phyloP scores from a whole-genome alignment of 345 rosid genomes.

The Moringa oleifera region DNA sequence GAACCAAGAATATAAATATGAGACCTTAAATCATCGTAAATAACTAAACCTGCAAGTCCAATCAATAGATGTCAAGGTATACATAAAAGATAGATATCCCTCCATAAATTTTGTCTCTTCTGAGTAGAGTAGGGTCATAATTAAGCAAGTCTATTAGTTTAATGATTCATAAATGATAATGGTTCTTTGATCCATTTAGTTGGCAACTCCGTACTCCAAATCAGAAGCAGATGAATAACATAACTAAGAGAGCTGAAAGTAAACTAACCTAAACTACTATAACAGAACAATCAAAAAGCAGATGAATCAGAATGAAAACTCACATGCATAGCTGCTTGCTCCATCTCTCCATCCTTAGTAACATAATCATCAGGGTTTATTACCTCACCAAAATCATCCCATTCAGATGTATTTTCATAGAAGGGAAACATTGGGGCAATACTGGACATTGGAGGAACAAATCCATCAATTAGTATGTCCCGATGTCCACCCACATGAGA shows the following conservation, averaged over 20 bases:
- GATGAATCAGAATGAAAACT: conserved; percentile 17
- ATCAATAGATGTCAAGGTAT: too few relatives aligned
- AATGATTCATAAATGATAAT: background rate
- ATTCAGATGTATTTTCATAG: conserved; percentile 69
- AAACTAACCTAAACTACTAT: conserved; percentile 1
- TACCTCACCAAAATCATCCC: conserved; percentile 99
- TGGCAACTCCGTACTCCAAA: too few relatives aligned
- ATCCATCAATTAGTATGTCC: conserved; percentile 88
- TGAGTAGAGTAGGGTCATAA: background rate
- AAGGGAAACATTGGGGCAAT: conserved; percentile 94
- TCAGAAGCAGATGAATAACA: background rate
- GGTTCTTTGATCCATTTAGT: background rate
- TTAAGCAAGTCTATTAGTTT: background rate
- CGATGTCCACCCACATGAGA: conserved; percentile 55
- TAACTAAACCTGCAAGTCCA: background rate
- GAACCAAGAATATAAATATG: background rate
- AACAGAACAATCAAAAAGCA: conserved; percentile 8
- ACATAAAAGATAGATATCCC: background rate
- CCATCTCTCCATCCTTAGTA: conserved; percentile 82
- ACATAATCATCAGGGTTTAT: conserved; percentile 95
- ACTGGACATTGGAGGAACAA: conserved; percentile 75
- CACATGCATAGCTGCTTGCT: conserved; percentile 65
- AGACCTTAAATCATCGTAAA: background rate
- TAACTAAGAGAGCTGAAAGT: background rate
- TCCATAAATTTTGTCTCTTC: background rate